These are phyloP conservation scores for Quercus tomentella DNA, from an alignment of 331 rosid genomes.

Conservation along the genomic window DNA sequence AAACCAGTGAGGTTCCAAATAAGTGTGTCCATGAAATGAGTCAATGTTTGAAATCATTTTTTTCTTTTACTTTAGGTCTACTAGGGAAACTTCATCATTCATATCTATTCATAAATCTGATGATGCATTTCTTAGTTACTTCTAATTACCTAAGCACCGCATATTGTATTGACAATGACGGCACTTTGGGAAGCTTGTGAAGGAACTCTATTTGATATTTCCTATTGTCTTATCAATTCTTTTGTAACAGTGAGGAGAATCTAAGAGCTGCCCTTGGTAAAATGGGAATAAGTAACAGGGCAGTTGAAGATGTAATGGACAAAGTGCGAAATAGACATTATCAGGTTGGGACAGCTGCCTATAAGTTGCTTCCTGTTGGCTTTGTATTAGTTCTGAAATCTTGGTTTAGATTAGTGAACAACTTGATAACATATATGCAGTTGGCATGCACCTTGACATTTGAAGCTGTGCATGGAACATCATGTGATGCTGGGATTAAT, in stretches of 20 bases:
- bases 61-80: not conserved
- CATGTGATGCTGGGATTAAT: conserved; percentile 86
- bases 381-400: conserved; percentile 5
- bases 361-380: conserved; percentile 13
- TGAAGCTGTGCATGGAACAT: conserved; percentile 70
- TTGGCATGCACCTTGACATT: conserved; percentile 94
- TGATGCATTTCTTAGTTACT: not conserved
- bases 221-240: conserved; percentile 13
- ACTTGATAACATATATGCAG: conserved; percentile 39
- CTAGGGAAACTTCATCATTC: not conserved
- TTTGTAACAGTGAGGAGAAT: conserved; percentile 73
- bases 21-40: not conserved
- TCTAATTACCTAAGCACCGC: not conserved
- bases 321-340: conserved; percentile 87
- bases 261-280: conserved; percentile 78
- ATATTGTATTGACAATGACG: not conserved
- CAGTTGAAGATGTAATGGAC: conserved; percentile 71
- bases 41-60: not conserved
- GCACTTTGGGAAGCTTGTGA: not conserved
- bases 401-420: conserved; percentile 17
- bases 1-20: not conserved
- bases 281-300: conserved; percentile 77
- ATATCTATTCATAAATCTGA: not conserved
- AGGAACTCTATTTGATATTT: not conserved
- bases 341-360: conserved; percentile 43